Conservation (phyloP, 2,329 filamentous ascomycete genomes). For the Periconia sp. region DNA sequence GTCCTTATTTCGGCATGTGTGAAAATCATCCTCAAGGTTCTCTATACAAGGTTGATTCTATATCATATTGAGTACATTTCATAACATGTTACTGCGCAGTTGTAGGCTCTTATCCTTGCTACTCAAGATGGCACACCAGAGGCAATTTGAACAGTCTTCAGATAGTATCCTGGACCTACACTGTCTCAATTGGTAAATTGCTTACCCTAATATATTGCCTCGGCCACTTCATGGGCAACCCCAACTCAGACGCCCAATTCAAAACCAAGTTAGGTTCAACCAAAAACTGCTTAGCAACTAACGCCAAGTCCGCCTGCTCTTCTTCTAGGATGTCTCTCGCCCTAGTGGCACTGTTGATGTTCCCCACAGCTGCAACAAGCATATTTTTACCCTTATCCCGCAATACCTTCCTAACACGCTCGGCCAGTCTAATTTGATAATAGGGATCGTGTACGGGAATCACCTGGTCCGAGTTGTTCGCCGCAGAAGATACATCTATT, state of each 20-base stretch:
- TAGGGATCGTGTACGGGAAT: conserved; percentile 39
- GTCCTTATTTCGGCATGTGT: no score
- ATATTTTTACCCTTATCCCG: conserved; percentile 36
- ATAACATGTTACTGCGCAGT: no score
- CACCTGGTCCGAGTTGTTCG: conserved; percentile 49
- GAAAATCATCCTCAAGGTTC: no score
- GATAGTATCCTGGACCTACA: no score
- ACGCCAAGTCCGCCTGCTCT: conserved; percentile 49
- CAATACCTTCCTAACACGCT: conserved; percentile 47
- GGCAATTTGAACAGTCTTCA: no score
- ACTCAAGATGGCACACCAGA: no score
- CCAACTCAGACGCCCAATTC: conserved; percentile 52
- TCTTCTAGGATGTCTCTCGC: conserved; percentile 49
- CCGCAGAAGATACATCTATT: conserved; percentile 48
- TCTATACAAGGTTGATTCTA: no score
- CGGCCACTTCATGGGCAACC: conserved; percentile 52
- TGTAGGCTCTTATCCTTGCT: no score
- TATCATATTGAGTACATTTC: no score
- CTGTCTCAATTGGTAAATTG: no score
- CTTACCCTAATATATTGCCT: conserved; percentile 10
- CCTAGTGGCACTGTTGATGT: conserved; percentile 55
- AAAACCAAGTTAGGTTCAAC: conserved; percentile 59
- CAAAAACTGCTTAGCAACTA: conserved; percentile 57
- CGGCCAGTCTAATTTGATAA: conserved; percentile 55
- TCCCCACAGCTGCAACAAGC: conserved; percentile 57